Evolutionary conservation across 2,329 filamentous ascomycete species (phyloP).

Genomic region (Stachybotrys chartarum): DNA sequence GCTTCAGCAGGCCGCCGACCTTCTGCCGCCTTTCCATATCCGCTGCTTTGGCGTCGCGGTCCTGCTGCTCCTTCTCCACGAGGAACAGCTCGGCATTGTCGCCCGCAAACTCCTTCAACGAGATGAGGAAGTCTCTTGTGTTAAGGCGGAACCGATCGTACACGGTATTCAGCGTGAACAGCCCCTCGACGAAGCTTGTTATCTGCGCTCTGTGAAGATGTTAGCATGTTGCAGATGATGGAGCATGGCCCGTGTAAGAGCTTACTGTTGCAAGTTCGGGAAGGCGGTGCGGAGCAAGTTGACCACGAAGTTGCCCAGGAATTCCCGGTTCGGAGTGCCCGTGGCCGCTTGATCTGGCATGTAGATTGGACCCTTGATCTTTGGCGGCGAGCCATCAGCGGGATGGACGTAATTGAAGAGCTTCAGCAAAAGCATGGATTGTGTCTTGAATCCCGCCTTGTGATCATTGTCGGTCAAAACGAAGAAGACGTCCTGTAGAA

Average conservation of each 20-base stretch:
- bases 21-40: constrained; percentile 91
- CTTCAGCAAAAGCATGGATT: constrained; percentile 85
- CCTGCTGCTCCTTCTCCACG: constrained; percentile 90
- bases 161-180: constrained; percentile 83
- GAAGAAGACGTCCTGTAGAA: constrained; percentile 97
- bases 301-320: constrained; percentile 80
- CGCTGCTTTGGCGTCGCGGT: constrained; percentile 74
- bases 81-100: constrained; percentile 92
- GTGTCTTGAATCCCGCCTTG: constrained; percentile 98
- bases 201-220: constrained; percentile 64
- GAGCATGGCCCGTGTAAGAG: constrained; percentile 11
- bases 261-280: constrained; percentile 83
- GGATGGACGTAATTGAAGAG: constrained; percentile 95
- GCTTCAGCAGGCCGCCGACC: constrained; percentile 92
- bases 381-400: constrained; percentile 60
- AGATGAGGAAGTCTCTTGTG: constrained; percentile 93
- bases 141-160: constrained; percentile 94
- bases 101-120: constrained; percentile 90
- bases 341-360: constrained; percentile 70
- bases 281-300: constrained; percentile 84
- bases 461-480: constrained; percentile 96
- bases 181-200: constrained; percentile 76
- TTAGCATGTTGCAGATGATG: constrained; percentile 23
- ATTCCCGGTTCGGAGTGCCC: constrained; percentile 85
- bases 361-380: constrained; percentile 91